phyloP scores from a whole-genome alignment of 352 stramenopile genomes.

The Thraustotheca clavata region DNA sequence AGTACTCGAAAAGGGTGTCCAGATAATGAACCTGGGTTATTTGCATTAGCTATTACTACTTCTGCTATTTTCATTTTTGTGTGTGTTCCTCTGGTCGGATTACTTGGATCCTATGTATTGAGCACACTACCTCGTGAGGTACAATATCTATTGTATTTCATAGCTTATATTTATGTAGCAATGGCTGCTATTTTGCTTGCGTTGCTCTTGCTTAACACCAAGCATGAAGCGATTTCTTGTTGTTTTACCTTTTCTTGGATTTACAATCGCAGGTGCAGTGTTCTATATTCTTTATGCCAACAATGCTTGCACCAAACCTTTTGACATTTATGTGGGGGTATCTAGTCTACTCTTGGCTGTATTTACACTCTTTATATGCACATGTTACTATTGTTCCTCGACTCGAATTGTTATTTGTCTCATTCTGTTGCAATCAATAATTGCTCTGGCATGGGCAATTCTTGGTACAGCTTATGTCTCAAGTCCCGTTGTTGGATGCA shows the following conservation, averaged over 20 bases:
- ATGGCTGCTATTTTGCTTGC: not conserved
- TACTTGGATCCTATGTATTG: not conserved
- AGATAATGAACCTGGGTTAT: not conserved
- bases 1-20: not conserved
- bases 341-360: not conserved
- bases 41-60: not conserved
- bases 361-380: not conserved
- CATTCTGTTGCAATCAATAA: not conserved
- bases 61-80: slow-evolving; percentile 7
- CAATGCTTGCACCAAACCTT: not conserved
- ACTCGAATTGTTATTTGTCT: not conserved
- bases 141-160: not conserved
- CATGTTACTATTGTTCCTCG: not conserved
- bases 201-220: not conserved
- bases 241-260: not conserved
- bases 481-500: not conserved
- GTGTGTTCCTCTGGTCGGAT: not conserved
- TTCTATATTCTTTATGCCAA: not conserved
- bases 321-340: not conserved
- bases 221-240: not conserved
- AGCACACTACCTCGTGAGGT: not conserved
- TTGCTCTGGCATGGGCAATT: not conserved
- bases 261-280: not conserved
- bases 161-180: not conserved
- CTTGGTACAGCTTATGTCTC: not conserved